Evolutionary conservation across 2,329 filamentous ascomycete species (phyloP), one percentile per base, ranked within the genome.

Genomic region (Fusarium sp.): DNA sequence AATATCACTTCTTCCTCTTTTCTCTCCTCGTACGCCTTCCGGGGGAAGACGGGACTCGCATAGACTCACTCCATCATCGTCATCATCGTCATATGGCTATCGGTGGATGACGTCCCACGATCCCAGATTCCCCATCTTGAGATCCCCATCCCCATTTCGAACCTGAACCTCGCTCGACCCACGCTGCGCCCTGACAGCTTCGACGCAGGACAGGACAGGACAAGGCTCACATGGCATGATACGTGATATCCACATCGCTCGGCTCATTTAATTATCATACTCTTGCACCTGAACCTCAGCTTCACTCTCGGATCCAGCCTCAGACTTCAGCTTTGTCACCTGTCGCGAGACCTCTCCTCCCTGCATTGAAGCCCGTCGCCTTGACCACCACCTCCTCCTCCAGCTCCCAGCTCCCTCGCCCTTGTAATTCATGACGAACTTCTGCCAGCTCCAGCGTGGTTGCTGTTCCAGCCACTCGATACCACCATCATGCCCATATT

Each of bases 401-500:
- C 24, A 24, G 24, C 24, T 24, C 24, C 20, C 58, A 35, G 46
- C 20, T 51, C 53, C 35, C 38, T 61, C 27, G 35, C n/a, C 63
- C 56, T 65, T 20, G 53, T 58, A 31, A 72, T 77, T 75, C 69
- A 78, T 78, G 76, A 76, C 60, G 66, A 58, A 63, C 53, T 40
- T 38, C 49, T 55, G 53, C 58, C 67, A 64, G 22, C 55, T 57
- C 57, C 68, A 73, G 71, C 44, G 69, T 70, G 71, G 81, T 79
- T 82, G 82, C 80, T 81, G 80, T 80, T 79, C 79, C 76, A 73
- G 71, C 77, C 64, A 58, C 68, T 70, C 64, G 71, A 71, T 56
- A 64, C 61, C 63, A 57, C 59, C 69, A 75, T 70, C 69, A 91
- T 91, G 89, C 89, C 89, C 73, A 90, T 90, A 79, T 90, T 89